phyloP scores from a whole-genome alignment of 768 basidiomycete species.

The Xerocomellus chrysenteron region DNA sequence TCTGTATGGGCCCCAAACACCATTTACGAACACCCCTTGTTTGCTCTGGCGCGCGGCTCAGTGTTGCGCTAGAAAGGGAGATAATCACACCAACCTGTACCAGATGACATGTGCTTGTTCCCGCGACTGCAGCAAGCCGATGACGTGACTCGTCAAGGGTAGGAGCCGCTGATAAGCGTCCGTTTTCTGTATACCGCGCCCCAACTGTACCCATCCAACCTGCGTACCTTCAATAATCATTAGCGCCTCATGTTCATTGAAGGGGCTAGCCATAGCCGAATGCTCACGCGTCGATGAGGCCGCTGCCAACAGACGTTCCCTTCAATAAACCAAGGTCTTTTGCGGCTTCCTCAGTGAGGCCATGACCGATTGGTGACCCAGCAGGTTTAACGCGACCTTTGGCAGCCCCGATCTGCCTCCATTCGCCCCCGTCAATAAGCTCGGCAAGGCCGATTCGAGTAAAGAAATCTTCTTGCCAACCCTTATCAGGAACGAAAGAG shows the following conservation, averaged over 20 bases:
- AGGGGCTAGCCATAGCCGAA: neutral
- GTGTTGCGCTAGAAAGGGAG: neutral
- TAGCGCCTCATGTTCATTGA: neutral
- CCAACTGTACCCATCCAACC: slow-evolving; percentile 98
- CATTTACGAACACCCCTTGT: slow-evolving; percentile 81
- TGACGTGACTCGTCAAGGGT: slow-evolving; percentile 73
- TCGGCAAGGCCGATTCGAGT: slow-evolving; percentile 75
- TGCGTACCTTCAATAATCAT: slow-evolving; percentile 58
- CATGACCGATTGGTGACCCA: slow-evolving; percentile 79
- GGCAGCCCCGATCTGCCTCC: slow-evolving; percentile 71
- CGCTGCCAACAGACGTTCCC: slow-evolving; percentile 92
- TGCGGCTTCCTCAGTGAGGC: slow-evolving; percentile 76
- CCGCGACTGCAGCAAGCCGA: slow-evolving; percentile 89
- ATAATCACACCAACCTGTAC: slow-evolving; percentile 58
- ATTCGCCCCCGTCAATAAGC: slow-evolving; percentile 61
- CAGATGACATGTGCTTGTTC: slow-evolving; percentile 95
- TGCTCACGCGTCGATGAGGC: slow-evolving; percentile 88
- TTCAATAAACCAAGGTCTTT: slow-evolving; percentile 79
- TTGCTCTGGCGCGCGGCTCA: slow-evolving; percentile 53
- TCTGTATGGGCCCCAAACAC: slow-evolving; percentile 92
- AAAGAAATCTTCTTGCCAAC: slow-evolving; percentile 92
- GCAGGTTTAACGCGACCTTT: slow-evolving; percentile 72
- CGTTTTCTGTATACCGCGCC: slow-evolving; percentile 61
- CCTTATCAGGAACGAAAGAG: slow-evolving; percentile 81
- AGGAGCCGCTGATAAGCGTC: slow-evolving; percentile 53